These are phyloP conservation scores for Periconia digitata DNA, from an alignment of 2,329 filamentous ascomycete species.

Conservation along the genomic window DNA sequence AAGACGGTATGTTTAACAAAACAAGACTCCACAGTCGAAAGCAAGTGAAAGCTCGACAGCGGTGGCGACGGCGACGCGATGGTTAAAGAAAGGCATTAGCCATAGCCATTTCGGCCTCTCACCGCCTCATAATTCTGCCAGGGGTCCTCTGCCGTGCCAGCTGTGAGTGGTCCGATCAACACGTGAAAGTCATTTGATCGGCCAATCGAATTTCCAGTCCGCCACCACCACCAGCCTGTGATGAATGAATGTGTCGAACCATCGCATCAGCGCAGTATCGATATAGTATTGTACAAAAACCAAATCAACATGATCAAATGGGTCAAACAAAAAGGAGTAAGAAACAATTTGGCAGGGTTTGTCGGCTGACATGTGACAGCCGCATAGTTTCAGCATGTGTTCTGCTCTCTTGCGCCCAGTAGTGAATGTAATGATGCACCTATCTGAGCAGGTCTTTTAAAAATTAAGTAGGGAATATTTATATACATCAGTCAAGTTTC, in stretches of 20 bases:
- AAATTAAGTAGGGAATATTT: neutral
- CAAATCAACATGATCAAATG: too few relatives aligned
- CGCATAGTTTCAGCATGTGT: too few relatives aligned
- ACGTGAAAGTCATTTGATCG: conserved; percentile 36
- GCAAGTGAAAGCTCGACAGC: too few relatives aligned
- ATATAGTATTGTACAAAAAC: too few relatives aligned
- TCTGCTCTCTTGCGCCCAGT: too few relatives aligned
- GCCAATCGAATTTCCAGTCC: conserved; percentile 19
- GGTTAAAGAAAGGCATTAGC: conserved; percentile 25
- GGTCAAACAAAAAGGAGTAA: too few relatives aligned
- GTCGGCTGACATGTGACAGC: too few relatives aligned
- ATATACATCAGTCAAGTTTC: neutral
- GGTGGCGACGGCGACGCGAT: conserved; percentile 8
- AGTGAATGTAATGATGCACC: too few relatives aligned
- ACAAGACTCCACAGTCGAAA: too few relatives aligned
- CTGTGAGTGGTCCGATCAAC: conserved; percentile 16
- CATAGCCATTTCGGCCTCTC: neutral
- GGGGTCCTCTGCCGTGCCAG: conserved; percentile 13
- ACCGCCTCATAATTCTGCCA: conserved; percentile 23
- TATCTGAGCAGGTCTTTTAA: neutral
- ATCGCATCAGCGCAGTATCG: neutral
- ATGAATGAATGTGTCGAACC: neutral
- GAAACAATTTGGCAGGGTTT: too few relatives aligned
- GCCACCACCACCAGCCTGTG: too few relatives aligned
- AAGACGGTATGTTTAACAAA: neutral